Percentiles rank a stretch among this genome's conserved stretches.
phyloP scores from a whole-genome alignment of 192 early-diverging fungal genomes.

The Obelidium mucronatum region DNA sequence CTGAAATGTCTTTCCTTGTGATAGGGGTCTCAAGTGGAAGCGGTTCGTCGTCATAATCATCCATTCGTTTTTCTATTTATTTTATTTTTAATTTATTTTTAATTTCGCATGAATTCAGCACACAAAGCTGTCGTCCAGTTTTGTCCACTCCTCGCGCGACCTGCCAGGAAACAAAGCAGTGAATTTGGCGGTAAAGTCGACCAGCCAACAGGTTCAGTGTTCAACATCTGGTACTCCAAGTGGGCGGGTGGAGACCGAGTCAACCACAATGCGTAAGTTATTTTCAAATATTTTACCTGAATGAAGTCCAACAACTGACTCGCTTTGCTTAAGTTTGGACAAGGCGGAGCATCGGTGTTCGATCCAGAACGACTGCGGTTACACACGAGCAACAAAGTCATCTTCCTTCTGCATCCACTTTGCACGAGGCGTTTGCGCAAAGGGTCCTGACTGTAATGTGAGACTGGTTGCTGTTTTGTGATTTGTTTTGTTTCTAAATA shows the following conservation, averaged over 20 bases:
- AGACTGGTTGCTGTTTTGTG: neutral
- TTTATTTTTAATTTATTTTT: no score
- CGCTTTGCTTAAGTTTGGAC: slow-evolving; percentile 51
- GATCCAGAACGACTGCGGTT: slow-evolving; percentile 70
- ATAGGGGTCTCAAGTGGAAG: neutral
- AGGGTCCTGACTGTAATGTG: slow-evolving; percentile 61
- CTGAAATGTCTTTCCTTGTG: neutral
- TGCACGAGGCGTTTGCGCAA: slow-evolving; percentile 79
- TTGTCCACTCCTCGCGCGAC: slow-evolving; percentile 38
- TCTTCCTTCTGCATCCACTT: slow-evolving; percentile 85
- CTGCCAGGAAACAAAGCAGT: slow-evolving; percentile 46
- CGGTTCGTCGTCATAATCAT: slow-evolving; percentile 1
- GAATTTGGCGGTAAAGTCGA: slow-evolving; percentile 50
- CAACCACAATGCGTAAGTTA: slow-evolving; percentile 37
- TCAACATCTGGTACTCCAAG: slow-evolving; percentile 75
- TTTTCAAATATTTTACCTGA: no score
- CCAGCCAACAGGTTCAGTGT: slow-evolving; percentile 49
- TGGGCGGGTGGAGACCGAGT: slow-evolving; percentile 58
- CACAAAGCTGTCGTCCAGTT: slow-evolving; percentile 32
- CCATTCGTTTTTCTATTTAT: slow-evolving; percentile 13
- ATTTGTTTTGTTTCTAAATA: neutral
- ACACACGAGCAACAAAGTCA: slow-evolving; percentile 66
- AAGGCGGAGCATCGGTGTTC: slow-evolving; percentile 71
- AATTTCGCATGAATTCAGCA: slow-evolving; percentile 32
- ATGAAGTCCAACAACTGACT: neutral